Conservation (phyloP, 2,329 filamentous ascomycete genomes). For the Chaetothyriales sp. region DNA sequence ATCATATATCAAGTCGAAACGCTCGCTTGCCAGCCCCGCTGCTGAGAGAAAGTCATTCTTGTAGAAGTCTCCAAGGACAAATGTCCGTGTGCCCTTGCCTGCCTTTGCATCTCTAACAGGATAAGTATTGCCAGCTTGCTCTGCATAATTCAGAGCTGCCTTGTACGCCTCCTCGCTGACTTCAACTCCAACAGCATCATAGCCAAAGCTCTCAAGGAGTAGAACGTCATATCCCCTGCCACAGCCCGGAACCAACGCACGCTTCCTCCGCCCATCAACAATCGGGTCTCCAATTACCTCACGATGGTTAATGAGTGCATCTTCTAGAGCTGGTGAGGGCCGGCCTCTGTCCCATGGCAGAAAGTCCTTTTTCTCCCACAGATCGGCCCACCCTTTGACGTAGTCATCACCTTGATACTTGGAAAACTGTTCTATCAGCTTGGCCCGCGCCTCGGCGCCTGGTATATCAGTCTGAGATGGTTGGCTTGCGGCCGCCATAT, state of each 20-base stretch:
- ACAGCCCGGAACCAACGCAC: slow-evolving; percentile 66
- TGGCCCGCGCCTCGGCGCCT: slow-evolving; percentile 11
- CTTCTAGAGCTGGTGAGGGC: slow-evolving; percentile 46
- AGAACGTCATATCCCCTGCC: slow-evolving; percentile 71
- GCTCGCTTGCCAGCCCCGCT: slow-evolving; percentile 21
- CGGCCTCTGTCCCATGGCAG: slow-evolving; percentile 47
- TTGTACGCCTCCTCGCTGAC: slow-evolving; percentile 40
- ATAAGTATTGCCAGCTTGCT: slow-evolving; percentile 24
- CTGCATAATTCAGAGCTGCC: slow-evolving; percentile 23
- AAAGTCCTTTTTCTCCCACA: slow-evolving; percentile 41
- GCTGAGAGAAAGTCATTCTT: slow-evolving; percentile 28
- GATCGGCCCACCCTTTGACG: slow-evolving; percentile 38
- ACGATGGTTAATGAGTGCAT: slow-evolving; percentile 32
- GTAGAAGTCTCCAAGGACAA: slow-evolving; percentile 34
- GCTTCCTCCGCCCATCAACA: slow-evolving; percentile 31
- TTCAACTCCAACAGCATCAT: slow-evolving; percentile 65
- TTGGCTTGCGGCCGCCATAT: background rate
- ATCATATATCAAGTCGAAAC: slow-evolving; percentile 45
- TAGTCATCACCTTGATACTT: slow-evolving; percentile 29
- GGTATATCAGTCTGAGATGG: slow-evolving; percentile 3
- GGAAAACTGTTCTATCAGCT: slow-evolving; percentile 26
- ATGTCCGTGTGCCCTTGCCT: slow-evolving; percentile 28
- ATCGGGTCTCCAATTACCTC: slow-evolving; percentile 26
- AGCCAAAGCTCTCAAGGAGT: slow-evolving; percentile 59
- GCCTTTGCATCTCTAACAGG: slow-evolving; percentile 23